phyloP scores from a whole-genome alignment of 2,329 filamentous ascomycete genomes.

The Fusarium albidum region DNA sequence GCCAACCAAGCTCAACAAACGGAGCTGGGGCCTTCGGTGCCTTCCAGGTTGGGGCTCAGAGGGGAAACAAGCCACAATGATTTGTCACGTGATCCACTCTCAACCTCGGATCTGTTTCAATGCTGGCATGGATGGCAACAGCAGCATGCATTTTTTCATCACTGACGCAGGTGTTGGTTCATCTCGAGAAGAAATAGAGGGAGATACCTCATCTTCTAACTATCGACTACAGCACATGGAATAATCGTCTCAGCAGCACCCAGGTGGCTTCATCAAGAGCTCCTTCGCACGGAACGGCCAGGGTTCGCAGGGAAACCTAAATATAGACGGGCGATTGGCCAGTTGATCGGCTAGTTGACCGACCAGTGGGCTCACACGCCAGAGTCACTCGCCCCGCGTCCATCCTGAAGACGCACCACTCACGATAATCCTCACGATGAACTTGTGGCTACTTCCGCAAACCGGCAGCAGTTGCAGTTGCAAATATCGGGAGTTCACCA shows the following conservation, averaged over 20 bases:
- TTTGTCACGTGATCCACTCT: not conserved
- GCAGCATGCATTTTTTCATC: not conserved
- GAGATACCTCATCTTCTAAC: not conserved
- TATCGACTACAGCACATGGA: not conserved
- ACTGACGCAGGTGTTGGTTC: not conserved
- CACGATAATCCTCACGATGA: slow-evolving; percentile 9
- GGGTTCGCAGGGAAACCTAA: slow-evolving; percentile 11
- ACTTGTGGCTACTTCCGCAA: not conserved
- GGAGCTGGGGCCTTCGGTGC: not conserved
- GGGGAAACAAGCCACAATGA: not conserved
- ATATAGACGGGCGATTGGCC: slow-evolving; percentile 24
- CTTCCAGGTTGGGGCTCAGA: not conserved
- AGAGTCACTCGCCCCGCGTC: slow-evolving; percentile 16
- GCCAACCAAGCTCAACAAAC: slow-evolving; percentile 4
- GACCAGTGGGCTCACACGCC: slow-evolving; percentile 14
- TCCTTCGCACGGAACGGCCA: slow-evolving; percentile 13
- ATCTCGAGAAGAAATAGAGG: too few relatives aligned
- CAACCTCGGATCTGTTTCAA: not conserved
- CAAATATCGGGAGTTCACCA: not conserved
- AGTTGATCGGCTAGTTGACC: too few relatives aligned
- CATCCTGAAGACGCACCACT: slow-evolving; percentile 17
- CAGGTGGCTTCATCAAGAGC: slow-evolving; percentile 2
- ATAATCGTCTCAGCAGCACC: not conserved
- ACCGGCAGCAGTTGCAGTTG: slow-evolving; percentile 17
- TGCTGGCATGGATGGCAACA: not conserved